phyloP scores from a whole-genome alignment of 495 filamentous ascomycete species.

The Aspergillus heteromorphus region DNA sequence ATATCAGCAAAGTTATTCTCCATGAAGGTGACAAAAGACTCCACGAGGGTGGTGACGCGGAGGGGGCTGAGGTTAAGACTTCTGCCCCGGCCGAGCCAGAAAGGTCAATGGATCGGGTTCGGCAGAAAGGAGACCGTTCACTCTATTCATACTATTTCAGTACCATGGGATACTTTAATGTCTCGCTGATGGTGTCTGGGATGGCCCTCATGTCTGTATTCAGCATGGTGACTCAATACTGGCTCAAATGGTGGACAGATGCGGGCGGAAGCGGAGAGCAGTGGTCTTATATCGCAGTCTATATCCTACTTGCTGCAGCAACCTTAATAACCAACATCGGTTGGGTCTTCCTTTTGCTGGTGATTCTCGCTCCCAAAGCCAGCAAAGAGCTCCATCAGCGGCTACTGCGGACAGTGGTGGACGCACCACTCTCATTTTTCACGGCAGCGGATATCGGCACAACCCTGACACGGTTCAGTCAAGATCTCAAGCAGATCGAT shows the following conservation, averaged over 20 bases:
- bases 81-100: neutral
- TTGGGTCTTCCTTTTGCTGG: neutral
- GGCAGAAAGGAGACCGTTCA: neutral
- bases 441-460: neutral
- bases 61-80: neutral
- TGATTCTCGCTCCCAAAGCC: neutral
- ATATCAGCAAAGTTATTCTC: neutral
- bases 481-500: neutral
- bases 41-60: neutral
- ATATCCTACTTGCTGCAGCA: neutral
- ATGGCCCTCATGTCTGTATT: neutral
- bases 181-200: neutral
- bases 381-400: neutral
- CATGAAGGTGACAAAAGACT: neutral
- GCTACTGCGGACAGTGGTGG: neutral
- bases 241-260: neutral
- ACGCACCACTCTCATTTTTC: neutral
- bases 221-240: neutral
- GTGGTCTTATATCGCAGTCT: neutral
- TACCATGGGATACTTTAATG: neutral
- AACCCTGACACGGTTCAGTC: neutral
- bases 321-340: neutral
- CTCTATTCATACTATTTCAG: neutral
- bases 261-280: neutral
- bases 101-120: neutral